Conservation (phyloP, 495 filamentous ascomycete species). For the Trichoderma gamsii region DNA sequence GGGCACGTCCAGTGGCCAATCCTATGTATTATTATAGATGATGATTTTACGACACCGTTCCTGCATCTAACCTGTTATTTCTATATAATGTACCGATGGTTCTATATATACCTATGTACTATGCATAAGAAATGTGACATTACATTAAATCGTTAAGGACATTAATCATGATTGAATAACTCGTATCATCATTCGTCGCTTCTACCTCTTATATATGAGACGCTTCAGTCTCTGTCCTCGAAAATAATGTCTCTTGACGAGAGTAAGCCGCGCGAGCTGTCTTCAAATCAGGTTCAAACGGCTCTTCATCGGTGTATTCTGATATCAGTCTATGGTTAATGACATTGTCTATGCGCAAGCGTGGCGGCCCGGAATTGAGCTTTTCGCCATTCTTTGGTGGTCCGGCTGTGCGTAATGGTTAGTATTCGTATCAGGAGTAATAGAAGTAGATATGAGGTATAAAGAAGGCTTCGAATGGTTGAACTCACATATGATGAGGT, state of each 20-base stretch:
- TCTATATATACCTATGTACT: not conserved
- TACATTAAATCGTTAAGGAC: not conserved
- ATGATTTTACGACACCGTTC: not conserved
- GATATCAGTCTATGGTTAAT: constrained; percentile 9
- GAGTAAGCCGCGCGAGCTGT: not conserved
- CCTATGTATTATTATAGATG: not conserved
- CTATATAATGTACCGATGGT: not conserved
- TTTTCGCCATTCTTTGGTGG: constrained; percentile 1
- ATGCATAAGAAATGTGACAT: not conserved
- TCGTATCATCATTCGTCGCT: not conserved
- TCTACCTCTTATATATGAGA: not conserved
- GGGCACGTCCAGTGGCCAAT: not conserved
- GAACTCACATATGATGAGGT: constrained; percentile 14
- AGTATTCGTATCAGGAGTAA: too few relatives aligned
- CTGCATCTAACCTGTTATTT: not conserved
- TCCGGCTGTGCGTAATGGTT: not conserved
- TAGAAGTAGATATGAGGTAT: too few relatives aligned
- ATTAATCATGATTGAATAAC: not conserved
- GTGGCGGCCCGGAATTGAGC: constrained; percentile 9
- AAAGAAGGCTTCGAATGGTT: not conserved
- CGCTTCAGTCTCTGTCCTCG: not conserved
- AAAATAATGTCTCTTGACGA: not conserved
- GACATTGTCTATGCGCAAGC: constrained; percentile 9
- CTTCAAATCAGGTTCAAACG: not conserved
- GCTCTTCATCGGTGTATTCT: constrained; percentile 1